Percentiles rank a stretch among this genome's conserved stretches.
Evolutionary conservation across 2,329 filamentous ascomycete species (phyloP).

Genomic region (Exophiala mesophila): DNA sequence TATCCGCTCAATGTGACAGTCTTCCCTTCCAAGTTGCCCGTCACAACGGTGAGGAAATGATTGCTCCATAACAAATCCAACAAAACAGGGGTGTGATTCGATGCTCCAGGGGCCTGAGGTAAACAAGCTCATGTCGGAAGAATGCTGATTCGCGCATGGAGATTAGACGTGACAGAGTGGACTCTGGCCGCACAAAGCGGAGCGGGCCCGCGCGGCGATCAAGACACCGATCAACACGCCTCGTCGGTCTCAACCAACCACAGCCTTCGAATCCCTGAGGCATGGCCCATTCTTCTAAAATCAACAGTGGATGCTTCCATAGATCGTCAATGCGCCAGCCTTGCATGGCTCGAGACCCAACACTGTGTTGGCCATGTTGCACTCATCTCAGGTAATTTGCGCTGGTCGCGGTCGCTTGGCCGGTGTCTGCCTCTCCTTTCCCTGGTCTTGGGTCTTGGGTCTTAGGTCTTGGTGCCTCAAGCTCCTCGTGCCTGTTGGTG

Average conservation of each 20-base stretch:
- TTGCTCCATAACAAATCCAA: neutral
- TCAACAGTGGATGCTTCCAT: constrained; percentile 14
- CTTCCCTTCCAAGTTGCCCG: no score
- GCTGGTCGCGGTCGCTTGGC: constrained; percentile 4
- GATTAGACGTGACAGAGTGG: constrained; percentile 19
- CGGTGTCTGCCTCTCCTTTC: constrained; percentile 18
- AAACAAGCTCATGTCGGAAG: constrained; percentile 11
- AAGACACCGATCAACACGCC: neutral
- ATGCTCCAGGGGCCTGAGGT: constrained; percentile 8
- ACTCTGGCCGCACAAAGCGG: no score
- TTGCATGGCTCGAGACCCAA: constrained; percentile 21
- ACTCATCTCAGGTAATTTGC: constrained; percentile 20
- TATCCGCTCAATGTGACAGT: no score
- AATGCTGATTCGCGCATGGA: constrained; percentile 19
- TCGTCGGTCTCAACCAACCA: neutral
- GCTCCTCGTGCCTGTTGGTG: neutral
- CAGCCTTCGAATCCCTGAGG: constrained; percentile 11
- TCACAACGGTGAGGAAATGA: constrained; percentile 3
- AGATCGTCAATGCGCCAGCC: constrained; percentile 19
- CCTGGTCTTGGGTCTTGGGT: constrained; percentile 1
- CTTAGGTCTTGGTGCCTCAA: neutral
- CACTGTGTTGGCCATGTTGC: constrained; percentile 2
- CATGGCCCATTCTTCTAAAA: constrained; percentile 16
- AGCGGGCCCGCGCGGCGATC: constrained; percentile 13
- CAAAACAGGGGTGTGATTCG: constrained; percentile 11